Conservation (phyloP, 495 filamentous ascomycete genomes). For the Sphaerosporella brunnea region DNA sequence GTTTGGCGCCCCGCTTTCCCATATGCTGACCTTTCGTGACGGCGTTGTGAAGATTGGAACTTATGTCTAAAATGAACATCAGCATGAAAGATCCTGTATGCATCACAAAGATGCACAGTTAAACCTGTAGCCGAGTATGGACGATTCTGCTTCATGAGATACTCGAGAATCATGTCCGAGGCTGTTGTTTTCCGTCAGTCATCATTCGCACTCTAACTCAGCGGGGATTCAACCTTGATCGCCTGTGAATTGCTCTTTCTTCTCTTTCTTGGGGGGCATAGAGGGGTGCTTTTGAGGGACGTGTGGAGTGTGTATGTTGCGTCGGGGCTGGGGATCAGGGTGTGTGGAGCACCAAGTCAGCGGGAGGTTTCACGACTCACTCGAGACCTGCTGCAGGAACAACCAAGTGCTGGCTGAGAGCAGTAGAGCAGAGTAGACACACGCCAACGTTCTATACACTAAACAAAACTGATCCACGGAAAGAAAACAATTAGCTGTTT, state of each 20-base stretch:
- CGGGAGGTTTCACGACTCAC: too few species aligned
- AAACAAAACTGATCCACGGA: too few species aligned
- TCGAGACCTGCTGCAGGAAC: too few species aligned
- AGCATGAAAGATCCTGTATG: not conserved
- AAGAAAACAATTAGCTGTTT: too few species aligned
- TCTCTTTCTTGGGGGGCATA: slow-evolving; percentile 27
- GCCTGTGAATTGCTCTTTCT: slow-evolving; percentile 23
- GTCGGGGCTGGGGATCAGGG: not conserved
- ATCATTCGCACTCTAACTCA: not conserved
- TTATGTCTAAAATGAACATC: slow-evolving; percentile 13
- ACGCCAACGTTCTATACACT: too few species aligned
- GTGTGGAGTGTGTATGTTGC: too few species aligned
- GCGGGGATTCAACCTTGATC: slow-evolving; percentile 22
- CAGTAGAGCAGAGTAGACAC: too few species aligned
- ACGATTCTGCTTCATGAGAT: slow-evolving; percentile 24
- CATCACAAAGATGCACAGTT: not conserved
- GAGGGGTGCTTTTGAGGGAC: too few species aligned
- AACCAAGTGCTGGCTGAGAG: too few species aligned
- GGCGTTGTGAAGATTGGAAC: slow-evolving; percentile 25
- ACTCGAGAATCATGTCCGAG: slow-evolving; percentile 23
- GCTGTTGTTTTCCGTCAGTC: slow-evolving; percentile 7
- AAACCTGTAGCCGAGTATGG: slow-evolving; percentile 23
- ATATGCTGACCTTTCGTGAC: slow-evolving; percentile 21
- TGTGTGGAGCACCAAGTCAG: too few species aligned
- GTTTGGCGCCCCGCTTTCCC: too few species aligned